Evolutionary conservation across 345 rosid species (phyloP).

Genomic region (Eucalyptus curtisii): DNA sequence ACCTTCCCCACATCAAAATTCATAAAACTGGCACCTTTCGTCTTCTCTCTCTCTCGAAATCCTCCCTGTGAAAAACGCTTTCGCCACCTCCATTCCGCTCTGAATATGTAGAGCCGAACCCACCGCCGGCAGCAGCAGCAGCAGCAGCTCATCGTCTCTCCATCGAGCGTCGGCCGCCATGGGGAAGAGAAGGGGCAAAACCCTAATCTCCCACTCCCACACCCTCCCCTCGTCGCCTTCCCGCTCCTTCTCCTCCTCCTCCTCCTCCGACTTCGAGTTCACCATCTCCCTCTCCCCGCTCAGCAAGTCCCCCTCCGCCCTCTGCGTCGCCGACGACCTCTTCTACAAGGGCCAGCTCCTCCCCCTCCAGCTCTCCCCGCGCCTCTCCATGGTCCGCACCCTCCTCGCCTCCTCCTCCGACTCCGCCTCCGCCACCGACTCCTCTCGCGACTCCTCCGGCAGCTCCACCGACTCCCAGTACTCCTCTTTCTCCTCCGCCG

Average conservation of each 20-base stretch:
- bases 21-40: neutral
- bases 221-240: conserved; percentile 66
- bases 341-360: conserved; percentile 98
- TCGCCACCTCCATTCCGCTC: neutral
- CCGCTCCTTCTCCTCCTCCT: conserved; percentile 63
- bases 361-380: conserved; percentile 89
- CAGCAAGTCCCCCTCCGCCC: conserved; percentile 51
- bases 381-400: conserved; percentile 88
- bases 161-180: neutral
- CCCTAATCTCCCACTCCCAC: conserved; percentile 23
- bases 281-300: conserved; percentile 57
- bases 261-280: conserved; percentile 91
- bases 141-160: neutral
- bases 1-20: neutral
- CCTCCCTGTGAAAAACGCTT: neutral
- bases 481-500: conserved; percentile 52
- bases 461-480: conserved; percentile 50
- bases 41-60: neutral
- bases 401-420: conserved; percentile 72
- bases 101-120: neutral
- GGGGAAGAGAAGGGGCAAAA: neutral
- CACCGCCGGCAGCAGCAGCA: neutral
- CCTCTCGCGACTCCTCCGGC: conserved; percentile 88
- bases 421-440: conserved; percentile 35
- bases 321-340: conserved; percentile 92